Evolutionary conservation across 2,329 filamentous ascomycete genomes (phyloP).

Genomic region (Ophiocordyceps polyrhachis-furcata): DNA sequence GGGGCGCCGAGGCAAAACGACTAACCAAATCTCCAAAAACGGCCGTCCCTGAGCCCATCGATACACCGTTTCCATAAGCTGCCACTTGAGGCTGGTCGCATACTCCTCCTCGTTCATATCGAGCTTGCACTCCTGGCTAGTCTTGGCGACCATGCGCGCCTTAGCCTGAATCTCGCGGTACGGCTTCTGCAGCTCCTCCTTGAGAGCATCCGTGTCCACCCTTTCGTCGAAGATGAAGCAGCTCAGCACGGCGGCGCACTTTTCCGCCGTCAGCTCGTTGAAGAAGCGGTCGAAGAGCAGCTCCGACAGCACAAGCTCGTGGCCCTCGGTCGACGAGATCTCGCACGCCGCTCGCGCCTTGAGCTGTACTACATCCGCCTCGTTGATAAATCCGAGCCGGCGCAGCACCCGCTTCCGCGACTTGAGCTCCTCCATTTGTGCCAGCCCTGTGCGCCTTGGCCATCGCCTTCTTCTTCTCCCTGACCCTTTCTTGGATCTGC

Average conservation of each 20-base stretch:
- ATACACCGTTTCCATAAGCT: constrained; percentile 93
- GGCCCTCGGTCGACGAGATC: constrained; percentile 77
- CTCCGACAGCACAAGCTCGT: constrained; percentile 84
- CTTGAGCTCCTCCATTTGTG: constrained; percentile 91
- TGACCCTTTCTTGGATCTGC: constrained; percentile 58
- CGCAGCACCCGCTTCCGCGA: constrained; percentile 88
- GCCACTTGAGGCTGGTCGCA: constrained; percentile 71
- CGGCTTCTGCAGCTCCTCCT: constrained; percentile 72
- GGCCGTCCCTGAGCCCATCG: constrained; percentile 79
- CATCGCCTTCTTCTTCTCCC: constrained; percentile 75
- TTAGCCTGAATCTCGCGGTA: constrained; percentile 74
- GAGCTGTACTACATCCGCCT: constrained; percentile 84
- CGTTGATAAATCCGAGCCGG: constrained; percentile 88
- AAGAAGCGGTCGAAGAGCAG: constrained; percentile 95
- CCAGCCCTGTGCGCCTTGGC: constrained; percentile 66
- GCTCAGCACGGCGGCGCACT: constrained; percentile 70
- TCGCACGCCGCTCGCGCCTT: constrained; percentile 96
- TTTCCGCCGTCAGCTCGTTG: constrained; percentile 80
- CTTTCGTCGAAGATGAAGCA: constrained; percentile 98
- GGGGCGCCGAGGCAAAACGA: too few species aligned
- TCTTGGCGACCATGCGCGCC: constrained; percentile 76
- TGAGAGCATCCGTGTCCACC: constrained; percentile 56
- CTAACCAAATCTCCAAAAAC: constrained; percentile 90
- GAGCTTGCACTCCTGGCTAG: constrained; percentile 87
- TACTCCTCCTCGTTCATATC: constrained; percentile 93